phyloP scores from a whole-genome alignment of 140 eudicot species.

The Anethum foeniculum region DNA sequence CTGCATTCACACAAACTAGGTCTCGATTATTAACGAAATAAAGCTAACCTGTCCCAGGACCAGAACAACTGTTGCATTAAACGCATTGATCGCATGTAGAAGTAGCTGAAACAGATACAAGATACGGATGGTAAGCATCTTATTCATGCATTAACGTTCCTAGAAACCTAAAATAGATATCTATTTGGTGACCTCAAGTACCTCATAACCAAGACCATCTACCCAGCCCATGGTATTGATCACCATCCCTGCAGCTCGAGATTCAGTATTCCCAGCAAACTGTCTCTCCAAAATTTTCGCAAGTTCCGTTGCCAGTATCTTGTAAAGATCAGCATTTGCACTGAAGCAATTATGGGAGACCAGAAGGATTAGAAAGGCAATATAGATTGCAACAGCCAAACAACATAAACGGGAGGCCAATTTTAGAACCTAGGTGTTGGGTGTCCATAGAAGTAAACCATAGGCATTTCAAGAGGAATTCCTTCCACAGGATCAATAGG shows the following conservation, averaged over 20 bases:
- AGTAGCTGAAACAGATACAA: conserved; percentile 54
- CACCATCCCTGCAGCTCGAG: conserved; percentile 98
- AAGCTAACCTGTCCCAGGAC: conserved; percentile 85
- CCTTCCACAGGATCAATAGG: conserved; percentile 98
- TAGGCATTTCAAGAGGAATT: conserved; percentile 93
- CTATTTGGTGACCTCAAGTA: conserved; percentile 14
- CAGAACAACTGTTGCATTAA: conserved; percentile 78
- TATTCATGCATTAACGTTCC: not conserved
- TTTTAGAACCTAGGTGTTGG: conserved; percentile 59
- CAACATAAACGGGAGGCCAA: not conserved
- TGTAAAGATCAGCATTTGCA: conserved; percentile 75
- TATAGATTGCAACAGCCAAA: not conserved
- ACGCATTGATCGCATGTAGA: conserved; percentile 75
- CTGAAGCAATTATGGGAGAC: conserved; percentile 32
- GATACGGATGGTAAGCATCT: not conserved
- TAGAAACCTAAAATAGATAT: not conserved
- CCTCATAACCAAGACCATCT: conserved; percentile 96
- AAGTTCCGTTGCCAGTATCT: conserved; percentile 84
- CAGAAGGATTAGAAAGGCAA: not conserved
- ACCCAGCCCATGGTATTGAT: conserved; percentile 97
- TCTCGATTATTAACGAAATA: conserved; percentile 5
- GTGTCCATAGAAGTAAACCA: conserved; percentile 81
- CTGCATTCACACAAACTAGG: not conserved
- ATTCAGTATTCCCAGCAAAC: conserved; percentile 77
- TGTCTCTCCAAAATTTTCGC: conserved; percentile 72